These are phyloP conservation scores for Euphrasia arctica DNA, from an alignment of 305 asterid genomes.

Conservation along the genomic window DNA sequence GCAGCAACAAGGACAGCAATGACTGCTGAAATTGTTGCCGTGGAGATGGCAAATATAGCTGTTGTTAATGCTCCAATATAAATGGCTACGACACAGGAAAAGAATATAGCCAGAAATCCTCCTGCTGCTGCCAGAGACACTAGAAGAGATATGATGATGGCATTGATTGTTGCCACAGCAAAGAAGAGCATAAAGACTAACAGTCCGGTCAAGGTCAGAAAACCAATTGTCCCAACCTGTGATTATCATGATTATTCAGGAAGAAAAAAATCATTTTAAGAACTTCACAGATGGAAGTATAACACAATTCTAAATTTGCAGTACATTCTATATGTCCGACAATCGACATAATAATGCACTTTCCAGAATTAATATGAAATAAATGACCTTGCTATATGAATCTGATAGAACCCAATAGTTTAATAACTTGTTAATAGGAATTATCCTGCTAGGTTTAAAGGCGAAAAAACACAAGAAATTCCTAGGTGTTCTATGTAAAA, in stretches of 20 bases:
- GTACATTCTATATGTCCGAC: background rate
- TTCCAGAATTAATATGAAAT: conserved; percentile 5
- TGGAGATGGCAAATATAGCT: conserved; percentile 57
- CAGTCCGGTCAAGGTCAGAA: conserved; percentile 61
- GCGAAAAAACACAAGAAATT: background rate
- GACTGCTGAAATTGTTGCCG: conserved; percentile 50
- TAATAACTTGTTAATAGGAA: background rate
- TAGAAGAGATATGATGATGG: conserved; percentile 69
- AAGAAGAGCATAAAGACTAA: conserved; percentile 64
- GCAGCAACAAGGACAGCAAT: conserved; percentile 55
- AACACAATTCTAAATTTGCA: background rate
- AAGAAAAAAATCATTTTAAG: background rate
- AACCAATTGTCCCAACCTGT: conserved; percentile 72
- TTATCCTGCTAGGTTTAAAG: background rate
- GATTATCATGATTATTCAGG: conserved; percentile 4
- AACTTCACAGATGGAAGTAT: background rate
- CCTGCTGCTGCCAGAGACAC: conserved; percentile 81
- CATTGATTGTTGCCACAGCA: conserved; percentile 68
- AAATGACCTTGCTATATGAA: conserved; percentile 1
- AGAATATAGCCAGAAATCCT: conserved; percentile 83
- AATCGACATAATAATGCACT: background rate
- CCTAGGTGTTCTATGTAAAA: background rate
- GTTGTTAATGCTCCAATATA: conserved; percentile 58
- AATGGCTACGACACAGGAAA: conserved; percentile 58
- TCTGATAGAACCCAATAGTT: background rate